These are phyloP conservation scores for Striga asiatica DNA, from an alignment of 257 asterid species.

Conservation along the genomic window DNA sequence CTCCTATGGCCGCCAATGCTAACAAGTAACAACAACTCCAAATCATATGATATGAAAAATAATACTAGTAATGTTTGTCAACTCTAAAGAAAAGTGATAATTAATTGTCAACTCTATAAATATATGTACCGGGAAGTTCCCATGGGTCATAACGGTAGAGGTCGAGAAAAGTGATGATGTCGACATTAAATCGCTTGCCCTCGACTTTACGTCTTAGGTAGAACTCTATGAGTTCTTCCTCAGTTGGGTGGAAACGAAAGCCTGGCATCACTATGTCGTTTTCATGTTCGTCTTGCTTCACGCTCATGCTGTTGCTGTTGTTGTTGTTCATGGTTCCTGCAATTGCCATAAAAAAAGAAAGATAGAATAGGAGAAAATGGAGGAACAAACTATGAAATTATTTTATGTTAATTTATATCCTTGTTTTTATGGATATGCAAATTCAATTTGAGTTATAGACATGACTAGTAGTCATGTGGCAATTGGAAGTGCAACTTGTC, in stretches of 20 bases:
- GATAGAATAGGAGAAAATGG: not conserved
- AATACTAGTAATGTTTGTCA: too few relatives aligned
- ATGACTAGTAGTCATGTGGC: too few relatives aligned
- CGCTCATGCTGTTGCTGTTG: slow-evolving; percentile 21
- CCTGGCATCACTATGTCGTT: slow-evolving; percentile 96
- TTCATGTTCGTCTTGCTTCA: slow-evolving; percentile 48
- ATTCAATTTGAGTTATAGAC: not conserved
- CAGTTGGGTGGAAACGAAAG: slow-evolving; percentile 93
- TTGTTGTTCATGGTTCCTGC: slow-evolving; percentile 42
- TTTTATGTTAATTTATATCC: not conserved
- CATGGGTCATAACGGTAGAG: slow-evolving; percentile 98
- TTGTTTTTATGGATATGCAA: not conserved
- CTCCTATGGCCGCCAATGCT: slow-evolving; percentile 97
- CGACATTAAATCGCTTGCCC: slow-evolving; percentile 94
- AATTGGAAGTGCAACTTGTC: not conserved
- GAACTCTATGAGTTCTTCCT: slow-evolving; percentile 93
- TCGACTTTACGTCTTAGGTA: slow-evolving; percentile 99
- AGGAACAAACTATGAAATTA: too few relatives aligned
- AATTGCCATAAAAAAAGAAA: slow-evolving; percentile 50
- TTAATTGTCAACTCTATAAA: not conserved
- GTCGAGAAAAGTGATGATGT: slow-evolving; percentile 85
- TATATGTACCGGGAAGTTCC: slow-evolving; percentile 81
- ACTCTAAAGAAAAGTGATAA: too few relatives aligned
- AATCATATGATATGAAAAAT: too few relatives aligned
- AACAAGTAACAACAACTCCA: not conserved